Conservation (phyloP, 768 basidiomycete genomes). For the Rhizopogon roseolus region DNA sequence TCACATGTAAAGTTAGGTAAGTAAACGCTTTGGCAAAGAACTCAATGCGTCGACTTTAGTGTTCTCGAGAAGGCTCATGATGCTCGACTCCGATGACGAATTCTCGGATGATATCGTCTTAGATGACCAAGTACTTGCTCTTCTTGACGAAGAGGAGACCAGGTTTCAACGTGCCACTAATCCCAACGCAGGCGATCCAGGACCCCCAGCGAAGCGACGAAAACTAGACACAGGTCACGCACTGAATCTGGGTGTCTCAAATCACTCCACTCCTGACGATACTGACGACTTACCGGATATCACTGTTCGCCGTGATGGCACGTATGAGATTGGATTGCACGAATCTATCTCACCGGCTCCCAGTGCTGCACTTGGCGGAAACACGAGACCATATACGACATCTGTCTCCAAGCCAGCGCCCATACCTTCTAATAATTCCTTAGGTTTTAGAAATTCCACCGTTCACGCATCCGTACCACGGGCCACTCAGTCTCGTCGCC, state of each 20-base stretch:
- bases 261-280: constrained; percentile 28
- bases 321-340: constrained; percentile 36
- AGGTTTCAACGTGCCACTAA: constrained; percentile 26
- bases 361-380: not conserved
- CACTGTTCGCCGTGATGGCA: constrained; percentile 52
- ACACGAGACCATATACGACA: not conserved
- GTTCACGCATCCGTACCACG: not conserved
- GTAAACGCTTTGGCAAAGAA: not conserved
- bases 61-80: constrained; percentile 16
- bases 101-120: constrained; percentile 59
- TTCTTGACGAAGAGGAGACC: constrained; percentile 55
- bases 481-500: constrained; percentile 3
- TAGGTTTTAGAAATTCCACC: not conserved
- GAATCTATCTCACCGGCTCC: not conserved
- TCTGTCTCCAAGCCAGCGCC: constrained; percentile 6
- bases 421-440: not conserved
- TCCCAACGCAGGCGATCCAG: constrained; percentile 17
- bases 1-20: not conserved
- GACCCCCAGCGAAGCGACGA: constrained; percentile 49
- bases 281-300: constrained; percentile 60
- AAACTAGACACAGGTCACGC: constrained; percentile 46
- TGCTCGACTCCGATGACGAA: constrained; percentile 66
- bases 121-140: constrained; percentile 57
- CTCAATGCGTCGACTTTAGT: not conserved
- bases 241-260: constrained; percentile 23